These are phyloP conservation scores for Leishmania major DNA, from an alignment of 208 protist genomes.

Conservation along the genomic window DNA sequence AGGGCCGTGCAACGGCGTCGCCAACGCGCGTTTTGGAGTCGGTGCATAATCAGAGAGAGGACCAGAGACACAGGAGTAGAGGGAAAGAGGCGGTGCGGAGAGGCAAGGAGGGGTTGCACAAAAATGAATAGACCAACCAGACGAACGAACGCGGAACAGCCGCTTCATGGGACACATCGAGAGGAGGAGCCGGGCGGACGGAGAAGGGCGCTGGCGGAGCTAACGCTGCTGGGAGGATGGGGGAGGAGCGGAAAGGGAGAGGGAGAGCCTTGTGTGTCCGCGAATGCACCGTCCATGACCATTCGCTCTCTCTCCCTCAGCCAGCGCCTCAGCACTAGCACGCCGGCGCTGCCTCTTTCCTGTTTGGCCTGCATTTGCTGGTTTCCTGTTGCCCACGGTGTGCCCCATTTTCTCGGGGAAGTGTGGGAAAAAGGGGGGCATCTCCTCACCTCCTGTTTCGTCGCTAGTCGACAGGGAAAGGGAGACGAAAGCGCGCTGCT, in stretches of 20 bases:
- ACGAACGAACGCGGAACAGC: not conserved
- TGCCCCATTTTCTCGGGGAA: not conserved
- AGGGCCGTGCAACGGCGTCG: not conserved
- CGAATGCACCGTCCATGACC: not conserved
- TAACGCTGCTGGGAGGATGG: not conserved
- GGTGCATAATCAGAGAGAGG: not conserved
- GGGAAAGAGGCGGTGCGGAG: not conserved
- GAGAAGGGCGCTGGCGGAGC: not conserved
- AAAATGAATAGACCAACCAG: not conserved
- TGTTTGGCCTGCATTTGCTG: not conserved
- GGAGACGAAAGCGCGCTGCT: not conserved
- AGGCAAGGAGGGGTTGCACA: not conserved
- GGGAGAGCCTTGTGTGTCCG: not conserved
- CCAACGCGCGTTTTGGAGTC: not conserved
- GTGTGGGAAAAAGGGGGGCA: not conserved
- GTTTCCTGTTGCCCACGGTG: not conserved
- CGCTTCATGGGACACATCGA: not conserved
- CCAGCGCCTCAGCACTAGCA: not conserved
- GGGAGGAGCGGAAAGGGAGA: not conserved
- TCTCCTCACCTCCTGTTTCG: not conserved
- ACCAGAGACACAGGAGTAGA: not conserved
- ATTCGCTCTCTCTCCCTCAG: not conserved
- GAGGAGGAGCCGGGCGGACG: not conserved
- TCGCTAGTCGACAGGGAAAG: not conserved
- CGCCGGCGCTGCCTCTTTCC: not conserved